A percentile compares a stretch with the other conserved stretches of the same genome.
Conservation (phyloP, 2,329 filamentous ascomycete species). For the Botrytis medusae region DNA sequence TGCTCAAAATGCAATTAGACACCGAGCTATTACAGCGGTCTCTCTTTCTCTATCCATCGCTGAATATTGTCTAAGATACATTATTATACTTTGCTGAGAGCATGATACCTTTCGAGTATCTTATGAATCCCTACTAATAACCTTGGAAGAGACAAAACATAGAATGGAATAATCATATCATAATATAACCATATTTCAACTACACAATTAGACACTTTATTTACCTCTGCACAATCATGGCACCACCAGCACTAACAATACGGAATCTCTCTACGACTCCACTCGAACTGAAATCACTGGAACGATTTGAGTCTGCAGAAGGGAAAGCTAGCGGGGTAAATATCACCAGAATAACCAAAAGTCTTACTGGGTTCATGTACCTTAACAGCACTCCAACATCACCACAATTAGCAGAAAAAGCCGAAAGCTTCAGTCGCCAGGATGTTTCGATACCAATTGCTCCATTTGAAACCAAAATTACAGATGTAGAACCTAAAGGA, state of each 20-base stretch:
- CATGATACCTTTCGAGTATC: not conserved
- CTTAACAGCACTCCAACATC: slow-evolving; percentile 42
- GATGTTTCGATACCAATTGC: slow-evolving; percentile 63
- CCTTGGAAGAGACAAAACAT: not conserved
- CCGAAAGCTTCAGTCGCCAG: slow-evolving; percentile 59
- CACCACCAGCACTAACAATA: slow-evolving; percentile 57
- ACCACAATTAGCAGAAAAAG: slow-evolving; percentile 48
- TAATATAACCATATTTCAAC: not conserved
- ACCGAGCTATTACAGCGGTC: not conserved
- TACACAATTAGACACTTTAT: not conserved
- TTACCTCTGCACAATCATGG: slow-evolving; percentile 27
- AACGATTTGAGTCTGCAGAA: slow-evolving; percentile 64
- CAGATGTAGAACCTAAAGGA: slow-evolving; percentile 59
- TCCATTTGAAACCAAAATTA: slow-evolving; percentile 65
- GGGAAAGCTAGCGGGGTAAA: slow-evolving; percentile 26
- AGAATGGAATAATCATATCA: not conserved
- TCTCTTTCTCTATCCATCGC: not conserved
- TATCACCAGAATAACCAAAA: slow-evolving; percentile 46
- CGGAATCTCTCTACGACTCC: slow-evolving; percentile 77
- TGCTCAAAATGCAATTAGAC: not conserved
- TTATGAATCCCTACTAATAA: not conserved
- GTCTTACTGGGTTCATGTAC: slow-evolving; percentile 48
- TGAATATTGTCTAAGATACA: not conserved
- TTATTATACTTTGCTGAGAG: not conserved
- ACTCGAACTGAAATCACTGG: slow-evolving; percentile 70